phyloP scores from a whole-genome alignment of 2,329 filamentous ascomycete genomes.

The Aspergillus fructus region DNA sequence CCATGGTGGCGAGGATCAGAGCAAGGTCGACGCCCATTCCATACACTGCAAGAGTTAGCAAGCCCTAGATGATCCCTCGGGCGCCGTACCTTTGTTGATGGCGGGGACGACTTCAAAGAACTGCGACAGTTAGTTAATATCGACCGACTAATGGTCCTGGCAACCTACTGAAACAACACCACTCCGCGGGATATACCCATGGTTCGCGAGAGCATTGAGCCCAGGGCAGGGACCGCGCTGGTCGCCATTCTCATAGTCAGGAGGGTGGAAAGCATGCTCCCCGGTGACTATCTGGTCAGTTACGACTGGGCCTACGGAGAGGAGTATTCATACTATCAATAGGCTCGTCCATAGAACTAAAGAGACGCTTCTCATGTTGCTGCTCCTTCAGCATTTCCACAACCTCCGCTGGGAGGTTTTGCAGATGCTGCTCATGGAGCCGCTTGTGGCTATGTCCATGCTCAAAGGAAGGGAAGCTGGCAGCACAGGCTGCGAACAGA shows the following conservation, averaged over 20 bases:
- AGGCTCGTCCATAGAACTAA: no score
- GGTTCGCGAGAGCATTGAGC: conserved; percentile 13
- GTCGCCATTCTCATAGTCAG: conserved; percentile 34
- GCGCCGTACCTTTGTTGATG: conserved; percentile 32
- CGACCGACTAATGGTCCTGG: no score
- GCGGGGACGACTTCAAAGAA: conserved; percentile 34
- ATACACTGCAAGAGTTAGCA: conserved; percentile 34
- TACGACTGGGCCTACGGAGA: no score
- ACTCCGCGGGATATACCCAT: conserved; percentile 13
- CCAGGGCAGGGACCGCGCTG: conserved; percentile 22
- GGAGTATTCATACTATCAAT: neutral
- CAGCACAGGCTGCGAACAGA: neutral
- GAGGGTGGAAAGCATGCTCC: conserved; percentile 34
- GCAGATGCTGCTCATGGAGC: no score
- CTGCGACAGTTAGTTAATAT: conserved; percentile 12
- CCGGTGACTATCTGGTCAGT: conserved; percentile 28
- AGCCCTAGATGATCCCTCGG: no score
- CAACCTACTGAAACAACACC: conserved; percentile 36
- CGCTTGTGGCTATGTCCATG: no score
- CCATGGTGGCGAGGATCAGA: conserved; percentile 46
- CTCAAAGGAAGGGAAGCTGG: neutral
- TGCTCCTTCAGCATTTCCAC: no score
- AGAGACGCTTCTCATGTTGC: no score
- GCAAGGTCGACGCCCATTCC: conserved; percentile 50
- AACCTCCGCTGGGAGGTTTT: no score